phyloP scores from a whole-genome alignment of 352 stramenopile species.

The Blastocystis sp. region DNA sequence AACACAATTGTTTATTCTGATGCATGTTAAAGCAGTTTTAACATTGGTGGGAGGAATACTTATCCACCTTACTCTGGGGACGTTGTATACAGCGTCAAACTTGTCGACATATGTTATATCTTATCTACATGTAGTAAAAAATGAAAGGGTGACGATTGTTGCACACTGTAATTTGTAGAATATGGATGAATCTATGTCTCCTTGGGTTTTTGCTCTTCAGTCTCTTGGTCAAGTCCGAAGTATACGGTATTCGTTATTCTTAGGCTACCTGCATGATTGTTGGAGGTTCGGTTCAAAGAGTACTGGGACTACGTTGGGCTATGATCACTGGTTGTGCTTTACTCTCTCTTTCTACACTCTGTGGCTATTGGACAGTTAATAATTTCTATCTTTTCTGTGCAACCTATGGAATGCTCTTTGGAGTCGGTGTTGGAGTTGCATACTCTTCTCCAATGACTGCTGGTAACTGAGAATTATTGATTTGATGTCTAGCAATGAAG shows the following conservation, averaged over 20 bases:
- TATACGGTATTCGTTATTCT: not conserved
- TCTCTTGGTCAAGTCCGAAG: conserved; percentile 17
- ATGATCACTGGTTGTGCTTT: conserved; percentile 19
- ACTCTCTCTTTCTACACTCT: conserved; percentile 29
- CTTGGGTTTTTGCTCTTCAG: conserved; percentile 47
- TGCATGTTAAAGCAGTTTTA: conserved; percentile 43
- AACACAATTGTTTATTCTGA: conserved; percentile 23
- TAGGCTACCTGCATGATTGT: conserved; percentile 50
- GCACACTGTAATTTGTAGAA: not conserved
- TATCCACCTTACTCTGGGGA: conserved; percentile 59
- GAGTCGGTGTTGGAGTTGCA: conserved; percentile 51
- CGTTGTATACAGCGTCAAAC: conserved; percentile 59
- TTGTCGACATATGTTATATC: conserved; percentile 57
- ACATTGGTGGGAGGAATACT: conserved; percentile 56
- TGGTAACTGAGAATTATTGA: not conserved
- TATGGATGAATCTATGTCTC: conserved; percentile 32
- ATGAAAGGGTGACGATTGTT: not conserved
- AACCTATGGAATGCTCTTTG: conserved; percentile 45
- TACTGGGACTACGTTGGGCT: not conserved
- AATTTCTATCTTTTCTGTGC: conserved; percentile 48
- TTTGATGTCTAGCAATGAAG: conserved; percentile 53
- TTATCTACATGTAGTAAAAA: conserved; percentile 45
- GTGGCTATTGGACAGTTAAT: conserved; percentile 38
- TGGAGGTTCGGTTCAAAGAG: conserved; percentile 4
- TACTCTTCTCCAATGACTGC: conserved; percentile 59